Conservation (phyloP, 495 filamentous ascomycete genomes). For the Penicillium nucicola region DNA sequence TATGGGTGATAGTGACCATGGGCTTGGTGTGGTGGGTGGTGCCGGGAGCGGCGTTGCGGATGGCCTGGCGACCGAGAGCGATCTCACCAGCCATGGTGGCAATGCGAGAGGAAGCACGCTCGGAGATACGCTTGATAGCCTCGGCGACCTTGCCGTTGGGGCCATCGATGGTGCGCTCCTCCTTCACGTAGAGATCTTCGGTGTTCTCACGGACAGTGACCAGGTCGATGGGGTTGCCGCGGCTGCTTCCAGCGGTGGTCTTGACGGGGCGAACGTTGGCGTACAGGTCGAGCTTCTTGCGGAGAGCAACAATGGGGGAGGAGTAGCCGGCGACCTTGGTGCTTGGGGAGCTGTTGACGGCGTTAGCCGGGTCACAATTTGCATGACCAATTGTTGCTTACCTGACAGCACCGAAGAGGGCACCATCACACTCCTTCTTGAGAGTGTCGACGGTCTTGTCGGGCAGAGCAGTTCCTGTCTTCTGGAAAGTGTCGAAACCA, state of each 20-base stretch:
- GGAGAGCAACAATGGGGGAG: conserved; percentile 93
- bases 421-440: conserved; percentile 88
- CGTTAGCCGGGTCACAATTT: background rate
- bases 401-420: conserved; percentile 93
- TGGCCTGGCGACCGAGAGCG: conserved; percentile 78
- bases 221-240: conserved; percentile 75
- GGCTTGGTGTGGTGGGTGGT: conserved; percentile 60
- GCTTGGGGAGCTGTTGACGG: conserved; percentile 63
- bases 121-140: conserved; percentile 94
- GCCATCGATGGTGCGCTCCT: conserved; percentile 76
- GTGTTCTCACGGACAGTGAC: conserved; percentile 99
- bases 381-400: conserved; percentile 15
- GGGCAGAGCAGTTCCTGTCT: conserved; percentile 81
- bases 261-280: conserved; percentile 98
- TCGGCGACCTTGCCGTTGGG: conserved; percentile 82
- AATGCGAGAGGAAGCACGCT: conserved; percentile 77
- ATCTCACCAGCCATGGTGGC: conserved; percentile 93
- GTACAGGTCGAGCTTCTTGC: conserved; percentile 92
- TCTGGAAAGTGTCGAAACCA: conserved; percentile 88
- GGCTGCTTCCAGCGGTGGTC: conserved; percentile 55
- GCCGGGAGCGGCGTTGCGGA: conserved; percentile 53
- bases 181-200: conserved; percentile 98
- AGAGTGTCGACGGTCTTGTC: conserved; percentile 84
- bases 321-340: conserved; percentile 91
- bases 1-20: conserved; percentile 95